Base-by-base conservation (phyloP, 352 stramenopile genomes). In the Globisporangium mamillatum region DNA sequence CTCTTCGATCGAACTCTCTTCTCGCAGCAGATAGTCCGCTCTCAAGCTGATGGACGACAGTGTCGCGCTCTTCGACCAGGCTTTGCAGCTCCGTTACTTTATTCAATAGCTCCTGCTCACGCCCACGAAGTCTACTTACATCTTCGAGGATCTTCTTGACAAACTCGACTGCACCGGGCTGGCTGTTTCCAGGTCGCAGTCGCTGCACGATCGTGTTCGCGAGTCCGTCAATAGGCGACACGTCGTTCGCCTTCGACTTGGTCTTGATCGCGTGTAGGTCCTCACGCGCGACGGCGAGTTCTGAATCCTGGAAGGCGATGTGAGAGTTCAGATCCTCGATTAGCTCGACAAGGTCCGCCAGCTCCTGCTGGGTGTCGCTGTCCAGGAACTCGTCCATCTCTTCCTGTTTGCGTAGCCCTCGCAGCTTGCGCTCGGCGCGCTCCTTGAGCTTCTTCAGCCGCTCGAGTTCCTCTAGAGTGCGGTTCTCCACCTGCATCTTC, bases 311-410 rank as follows among this genome's bases (percentile, higher is more conserved):
- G 65, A 95, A 95, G 6, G 82, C 74, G 32, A 95, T 92, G 61
- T 93, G 88, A 3, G 88, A 95, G 29, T 83, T 85, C 48, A 93
- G 68, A 65, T 95, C 88, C 20, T 91, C 81, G 6, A 95, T 82
- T 20, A 94, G 67, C 62, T 94, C 84, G 27, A 92, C 82, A 0
- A 95, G 67, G 70, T 92, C 86, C 3, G 73, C 64, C 0, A 90
- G 64, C 62, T 95, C 88, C 54, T 95, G 82, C 48, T 91, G 80
- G 4, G 77, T 78, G 8, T 89, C 83, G 2, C 69, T 68, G 44
- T 93, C 81, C 22, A 93, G 25, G 61, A 90, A 91, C 41, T 84
- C 73, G 16, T 85, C 76, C 16, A 73, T 41, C 20, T 82, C 76
- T 48, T 89, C 82, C 60, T 89, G 72, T 9, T 70, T 71, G 8